Base-by-base conservation (phyloP, 1,139 yeast genomes). In the Lizanozyma gosingica region DNA sequence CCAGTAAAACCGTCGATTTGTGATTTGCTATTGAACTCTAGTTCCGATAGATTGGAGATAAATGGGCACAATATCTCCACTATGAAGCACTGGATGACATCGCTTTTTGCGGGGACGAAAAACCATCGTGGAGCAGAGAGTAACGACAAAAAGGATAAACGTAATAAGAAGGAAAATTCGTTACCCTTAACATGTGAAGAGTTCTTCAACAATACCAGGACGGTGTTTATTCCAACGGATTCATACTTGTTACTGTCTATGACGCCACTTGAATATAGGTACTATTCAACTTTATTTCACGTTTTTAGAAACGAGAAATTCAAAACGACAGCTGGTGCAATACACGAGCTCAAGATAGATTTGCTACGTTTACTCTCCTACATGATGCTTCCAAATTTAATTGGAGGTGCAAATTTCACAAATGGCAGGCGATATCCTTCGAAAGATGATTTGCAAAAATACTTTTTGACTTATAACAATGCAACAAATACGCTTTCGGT, bases 1-100 rank as follows among this genome's bases (percentile, higher is more conserved):
- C 65, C 66, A 1, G 40, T 62, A 1, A 76, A 78, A 35, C 65
- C 65, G 2, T 46, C 65, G 2, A 40, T 75, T 27, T 70, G 82
- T 49, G 67, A 69, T 3, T 52, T 65, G 6, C 45, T 76, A 14
- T 51, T 59, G 42, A 48, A 52, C 14, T 39, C 44, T 4, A 44
- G 43, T 15, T 32, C 41, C 3, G 35, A 35, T n/a, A 18, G 11
- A 6, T 11, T 22, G 6, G 29, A 18, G 4, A 35, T 59, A 4
- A 44, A 51, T 17, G 62, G 63, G 9, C 47, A 53, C 18, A 41
- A 56, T 11, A 52, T 66, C 4, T 41, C 61, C 1, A 55, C 62
- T 35, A 41, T 65, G 8, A 60, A 58, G 35, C 47, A 48, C 38
- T 47, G 68, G n/a, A 57, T 68, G 41, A 55, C 51, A 44, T 64